Base-by-base conservation (phyloP, 2,329 filamentous ascomycete genomes). In the Colletotrichum euphorbiae region DNA sequence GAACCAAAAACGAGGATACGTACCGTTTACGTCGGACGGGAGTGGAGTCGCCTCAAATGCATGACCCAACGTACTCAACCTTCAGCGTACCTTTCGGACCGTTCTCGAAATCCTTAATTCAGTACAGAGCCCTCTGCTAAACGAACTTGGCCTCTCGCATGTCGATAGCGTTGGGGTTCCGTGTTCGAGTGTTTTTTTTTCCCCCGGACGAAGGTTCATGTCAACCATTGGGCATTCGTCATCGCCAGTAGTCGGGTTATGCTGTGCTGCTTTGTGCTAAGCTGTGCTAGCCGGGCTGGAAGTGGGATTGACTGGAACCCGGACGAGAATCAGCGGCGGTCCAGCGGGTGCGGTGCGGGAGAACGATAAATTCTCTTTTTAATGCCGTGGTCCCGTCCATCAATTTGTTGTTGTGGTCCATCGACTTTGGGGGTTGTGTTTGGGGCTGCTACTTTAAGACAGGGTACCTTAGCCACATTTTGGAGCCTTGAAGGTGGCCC, bases 1-100 rank as follows among this genome's bases (percentile, higher is more conserved):
- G 52, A 63, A 52, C 60, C 64, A 46, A 48, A 54, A 56, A 55
- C 31, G 12, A 33, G n/a, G 52, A 42, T 67, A 67, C 64, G 64
- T 67, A 67, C 51, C 52, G 38, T 28, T 40, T 38, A 59, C 54
- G 61, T 59, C 61, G 61, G 66, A 58, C 61, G 55, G 42, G 48
- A 59, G 66, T 69, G 65, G 65, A 65, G 61, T 62, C 46, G 61
- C 45, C 46, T 38, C 60, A 46, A 65, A 59, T 68, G 66, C 61
- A 66, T 69, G 66, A 65, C 54, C 61, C 62, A 66, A 66, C 61
- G 46, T 59, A 68, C 55, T 68, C 62, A 60, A 65, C 62, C 65
- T 66, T 66, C 66, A 55, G 66, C 60, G 65, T 68, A 59, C 61
- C 61, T 65, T 46, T 59, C 46, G 61, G 60, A 64, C 52, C 65